Percentiles rank a stretch among this genome's conserved stretches.
phyloP scores from a whole-genome alignment of 2,329 filamentous ascomycete genomes.

The Verticillium alfalfae region DNA sequence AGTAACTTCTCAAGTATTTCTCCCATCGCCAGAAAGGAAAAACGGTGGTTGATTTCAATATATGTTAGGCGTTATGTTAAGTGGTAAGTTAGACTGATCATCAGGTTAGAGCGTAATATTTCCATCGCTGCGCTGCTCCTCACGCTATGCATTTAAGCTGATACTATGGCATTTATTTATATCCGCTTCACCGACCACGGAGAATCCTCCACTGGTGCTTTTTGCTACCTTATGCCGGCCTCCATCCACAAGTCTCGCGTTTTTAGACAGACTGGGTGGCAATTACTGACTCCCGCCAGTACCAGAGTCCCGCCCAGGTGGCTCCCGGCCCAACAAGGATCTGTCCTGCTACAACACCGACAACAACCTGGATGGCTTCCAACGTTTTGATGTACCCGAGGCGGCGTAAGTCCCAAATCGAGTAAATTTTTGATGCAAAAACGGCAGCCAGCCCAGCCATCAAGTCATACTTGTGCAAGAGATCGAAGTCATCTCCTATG shows the following conservation, averaged over 20 bases:
- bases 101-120: no score
- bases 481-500: not conserved
- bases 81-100: no score
- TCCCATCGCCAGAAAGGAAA: no score
- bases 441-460: not conserved
- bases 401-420: slow-evolving; percentile 15
- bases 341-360: slow-evolving; percentile 3
- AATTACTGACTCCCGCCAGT: slow-evolving; percentile 14
- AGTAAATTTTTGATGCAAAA: slow-evolving; percentile 9
- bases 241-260: no score
- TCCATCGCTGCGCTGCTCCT: no score
- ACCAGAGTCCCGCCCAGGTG: slow-evolving; percentile 15
- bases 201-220: no score
- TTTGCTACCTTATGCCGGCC: no score
- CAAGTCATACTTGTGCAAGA: not conserved
- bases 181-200: no score
- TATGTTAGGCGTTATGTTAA: no score
- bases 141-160: no score
- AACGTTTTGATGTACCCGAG: slow-evolving; percentile 14
- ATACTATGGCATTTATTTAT: no score
- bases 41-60: no score
- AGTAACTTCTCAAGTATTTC: not conserved
- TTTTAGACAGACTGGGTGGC: not conserved
- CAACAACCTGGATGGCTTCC: slow-evolving; percentile 1
- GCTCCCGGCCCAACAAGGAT: slow-evolving; percentile 15